Conservation (phyloP, 2,329 filamentous ascomycete species). For the Penicillium sp. region DNA sequence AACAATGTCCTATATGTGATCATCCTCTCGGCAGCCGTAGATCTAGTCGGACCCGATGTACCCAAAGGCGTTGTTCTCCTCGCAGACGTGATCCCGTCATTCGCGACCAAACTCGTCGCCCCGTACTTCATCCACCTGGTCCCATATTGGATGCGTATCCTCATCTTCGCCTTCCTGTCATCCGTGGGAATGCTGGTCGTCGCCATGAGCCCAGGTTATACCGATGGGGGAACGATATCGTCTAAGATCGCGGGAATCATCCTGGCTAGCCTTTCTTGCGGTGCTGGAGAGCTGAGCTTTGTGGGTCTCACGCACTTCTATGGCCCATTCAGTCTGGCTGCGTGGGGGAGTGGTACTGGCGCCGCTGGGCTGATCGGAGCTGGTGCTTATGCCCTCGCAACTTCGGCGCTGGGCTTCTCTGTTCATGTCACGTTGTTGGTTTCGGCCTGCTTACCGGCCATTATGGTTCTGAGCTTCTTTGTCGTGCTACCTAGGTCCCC, state of each 20-base stretch:
- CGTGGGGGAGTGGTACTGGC: constrained; percentile 91
- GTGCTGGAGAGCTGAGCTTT: constrained; percentile 87
- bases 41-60: constrained; percentile 81
- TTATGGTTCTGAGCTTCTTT: constrained; percentile 87
- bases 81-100: constrained; percentile 86
- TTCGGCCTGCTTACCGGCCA: constrained; percentile 72
- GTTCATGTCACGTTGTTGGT: constrained; percentile 73
- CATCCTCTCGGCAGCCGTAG: constrained; percentile 90
- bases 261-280: constrained; percentile 79
- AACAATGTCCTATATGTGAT: constrained; percentile 99
- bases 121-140: constrained; percentile 92
- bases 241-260: constrained; percentile 80
- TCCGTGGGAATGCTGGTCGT: constrained; percentile 86
- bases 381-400: constrained; percentile 82
- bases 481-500: constrained; percentile 69
- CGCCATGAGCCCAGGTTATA: constrained; percentile 68
- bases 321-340: constrained; percentile 78
- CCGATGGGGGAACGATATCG: constrained; percentile 60
- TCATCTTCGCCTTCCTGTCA: constrained; percentile 73
- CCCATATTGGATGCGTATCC: constrained; percentile 73
- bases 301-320: constrained; percentile 91
- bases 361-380: constrained; percentile 85
- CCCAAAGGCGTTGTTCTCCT: constrained; percentile 93
- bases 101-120: constrained; percentile 80
- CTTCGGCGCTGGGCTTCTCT: constrained; percentile 72